A percentile compares a stretch with the other conserved stretches of the same genome.
These are phyloP conservation scores for Ophiosphaerella korrae DNA, from an alignment of 2,329 filamentous ascomycete genomes.

Conservation along the genomic window DNA sequence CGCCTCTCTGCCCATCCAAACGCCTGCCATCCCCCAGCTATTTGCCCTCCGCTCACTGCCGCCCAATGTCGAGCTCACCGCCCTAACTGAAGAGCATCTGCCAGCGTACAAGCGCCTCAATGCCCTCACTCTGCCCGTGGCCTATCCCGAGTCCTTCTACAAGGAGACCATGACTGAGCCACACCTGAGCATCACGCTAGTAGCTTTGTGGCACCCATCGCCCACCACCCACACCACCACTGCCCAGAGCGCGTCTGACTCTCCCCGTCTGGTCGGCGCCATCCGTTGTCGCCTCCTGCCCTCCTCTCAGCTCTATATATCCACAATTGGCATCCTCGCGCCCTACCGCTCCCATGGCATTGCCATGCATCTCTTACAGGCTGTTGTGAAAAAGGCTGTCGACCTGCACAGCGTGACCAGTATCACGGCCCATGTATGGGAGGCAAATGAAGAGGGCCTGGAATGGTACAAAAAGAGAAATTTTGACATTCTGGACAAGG, in stretches of 20 bases:
- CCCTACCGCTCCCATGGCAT: conserved; percentile 64
- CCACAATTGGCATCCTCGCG: conserved; percentile 63
- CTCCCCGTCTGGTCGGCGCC: conserved; percentile 51
- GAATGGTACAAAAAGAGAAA: conserved; percentile 65
- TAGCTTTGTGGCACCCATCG: conserved; percentile 60
- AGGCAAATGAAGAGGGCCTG: conserved; percentile 63
- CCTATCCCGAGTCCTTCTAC: conserved; percentile 67
- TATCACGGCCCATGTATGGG: conserved; percentile 68
- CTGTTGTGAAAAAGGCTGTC: conserved; percentile 53
- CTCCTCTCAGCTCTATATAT: conserved; percentile 61
- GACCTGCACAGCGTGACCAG: conserved; percentile 56
- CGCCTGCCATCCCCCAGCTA: conserved; percentile 15
- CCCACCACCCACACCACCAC: conserved; percentile 2
- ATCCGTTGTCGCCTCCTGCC: conserved; percentile 54
- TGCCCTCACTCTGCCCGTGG: conserved; percentile 63
- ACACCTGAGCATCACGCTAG: conserved; percentile 60
- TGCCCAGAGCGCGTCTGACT: conserved; percentile 13
- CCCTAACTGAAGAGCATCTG: conserved; percentile 60
- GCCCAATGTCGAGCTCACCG: conserved; percentile 59
- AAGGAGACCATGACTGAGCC: conserved; percentile 63
- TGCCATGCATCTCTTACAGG: conserved; percentile 59
- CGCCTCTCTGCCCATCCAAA: conserved; percentile 9
- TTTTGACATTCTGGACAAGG: conserved; percentile 58
- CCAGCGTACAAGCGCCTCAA: conserved; percentile 63
- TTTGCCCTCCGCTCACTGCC: conserved; percentile 45